Base-by-base conservation (phyloP, 2,329 filamentous ascomycete genomes). In the Pleomassaria siparia region DNA sequence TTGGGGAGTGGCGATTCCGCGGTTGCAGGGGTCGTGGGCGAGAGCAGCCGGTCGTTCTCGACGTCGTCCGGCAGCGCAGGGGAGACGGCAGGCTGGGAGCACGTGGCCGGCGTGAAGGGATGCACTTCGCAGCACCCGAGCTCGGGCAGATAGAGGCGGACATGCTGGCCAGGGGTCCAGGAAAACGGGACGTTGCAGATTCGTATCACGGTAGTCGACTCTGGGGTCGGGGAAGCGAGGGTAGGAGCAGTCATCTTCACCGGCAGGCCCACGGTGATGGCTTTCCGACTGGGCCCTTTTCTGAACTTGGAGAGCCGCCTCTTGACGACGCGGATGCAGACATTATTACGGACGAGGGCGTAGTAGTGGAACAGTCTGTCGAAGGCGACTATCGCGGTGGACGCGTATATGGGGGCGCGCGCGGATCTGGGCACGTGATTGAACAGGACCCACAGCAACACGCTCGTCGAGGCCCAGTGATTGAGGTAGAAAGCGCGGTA, bases 41-140 rank as follows among this genome's bases (percentile, higher is more conserved):
- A 37, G 6, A 51, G 25, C 9, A 52, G 43, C 11, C 40, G 29
- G 32, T 48, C 39, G 20, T 50, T 29, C 30, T 66, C 60, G 1
- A 53, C 35, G 32, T 63, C 58, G 16, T 9, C 36, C 2, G 24
- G 7, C 1, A 32, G 35, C 11, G 12, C 2, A 13, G 24, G 26
- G n/a, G 25, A 22, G 6, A 22, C 15, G 6, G 33, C 21, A 16
- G 52, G 42, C 3, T 47, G 41, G 2, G 59, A 54, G 46, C 60
- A 66, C 8, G 62, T 64, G 7, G 64, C 60, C 3, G 64, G 62
- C 7, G 63, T 67, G 45, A 66, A 67, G 4, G 64, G 61, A 30
- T 66, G 64, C 2, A 55, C 40, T 35, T 64, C 62, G 4, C 61
- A 49, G 3, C 37, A n/a, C 1, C 63, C 63, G 4, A 67, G 47